Percentiles rank a stretch among this genome's conserved stretches.
Conservation (phyloP, 176 grass and related monocot genomes). For the Aegilops longissima region DNA sequence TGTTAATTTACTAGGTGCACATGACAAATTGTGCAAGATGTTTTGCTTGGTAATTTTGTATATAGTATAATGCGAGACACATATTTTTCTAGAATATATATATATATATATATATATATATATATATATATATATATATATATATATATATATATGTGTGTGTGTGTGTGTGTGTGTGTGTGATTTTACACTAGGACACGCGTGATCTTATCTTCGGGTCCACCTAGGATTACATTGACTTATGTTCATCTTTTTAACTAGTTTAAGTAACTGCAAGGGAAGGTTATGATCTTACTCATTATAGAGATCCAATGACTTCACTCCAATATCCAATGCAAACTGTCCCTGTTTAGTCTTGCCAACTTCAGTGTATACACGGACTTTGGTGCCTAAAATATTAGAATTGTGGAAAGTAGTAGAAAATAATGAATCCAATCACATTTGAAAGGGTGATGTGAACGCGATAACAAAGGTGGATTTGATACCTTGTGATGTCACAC, state of each 20-base stretch:
- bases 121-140: no score
- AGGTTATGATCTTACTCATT: background rate
- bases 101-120: no score
- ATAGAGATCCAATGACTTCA: background rate
- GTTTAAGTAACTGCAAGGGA: background rate
- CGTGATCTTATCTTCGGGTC: no score
- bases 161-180: no score
- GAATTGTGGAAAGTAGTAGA: background rate
- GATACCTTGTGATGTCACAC: constrained; percentile 31
- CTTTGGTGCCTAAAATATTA: background rate
- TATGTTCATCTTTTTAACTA: background rate
- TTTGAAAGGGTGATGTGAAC: background rate
- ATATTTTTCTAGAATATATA: no score
- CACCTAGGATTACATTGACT: no score
- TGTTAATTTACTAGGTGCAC: no score
- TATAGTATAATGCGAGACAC: no score
- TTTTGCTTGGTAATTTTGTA: no score
- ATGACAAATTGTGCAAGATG: no score
- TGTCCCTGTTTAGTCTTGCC: background rate
- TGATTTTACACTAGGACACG: no score
- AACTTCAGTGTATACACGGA: background rate
- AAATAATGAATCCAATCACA: background rate
- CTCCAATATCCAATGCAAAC: background rate
- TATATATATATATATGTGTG: no score
- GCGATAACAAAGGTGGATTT: background rate